Evolutionary conservation across 768 basidiomycete genomes (phyloP), one percentile per base, ranked within the genome.

Genomic region (Suillus luteus): DNA sequence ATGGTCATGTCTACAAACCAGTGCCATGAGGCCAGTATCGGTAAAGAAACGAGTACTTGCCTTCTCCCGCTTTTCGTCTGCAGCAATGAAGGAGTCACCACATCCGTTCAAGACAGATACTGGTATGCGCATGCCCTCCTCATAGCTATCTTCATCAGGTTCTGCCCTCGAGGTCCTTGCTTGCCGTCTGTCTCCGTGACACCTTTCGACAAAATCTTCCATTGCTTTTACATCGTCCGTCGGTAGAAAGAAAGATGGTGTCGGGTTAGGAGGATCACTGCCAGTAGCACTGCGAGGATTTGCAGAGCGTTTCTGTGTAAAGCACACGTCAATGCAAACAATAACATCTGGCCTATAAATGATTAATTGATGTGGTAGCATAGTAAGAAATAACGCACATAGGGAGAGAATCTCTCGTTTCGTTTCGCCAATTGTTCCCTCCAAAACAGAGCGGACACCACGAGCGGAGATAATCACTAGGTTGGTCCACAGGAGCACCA

Each of bases 261-360:
- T 62, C 3, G 41, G 54, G 43, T 58, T 62, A 15, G 22, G 31
- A 22, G 31, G 55, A 57, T 62, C 54, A 3, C 22, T 67, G 1
- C 52, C 38, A 14, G 64, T 41, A 3, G 58, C 60, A 22, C 65
- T 55, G 2, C 44, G 43, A 22, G 65, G 66, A 41, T 68, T 65
- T 4, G 70, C 66, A 11, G 41, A 58, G 4, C 49, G 22, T 60
- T 78, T 77, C 59, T 79, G 77, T 27, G 69, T 75, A 54, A 79
- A 78, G 64, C 73, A 75, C 1, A 70, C 72, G 65, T 79, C 77
- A 14, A 74, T n/a, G 55, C 74, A 77, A 4, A 76, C 71, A 40
- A 76, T 66, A 12, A 69, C 60, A 66, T 77, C 72, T 46, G 64
- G 59, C 11, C 72, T 72, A 38, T 2, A 61, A 44, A 55, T 59